Base-by-base conservation (phyloP, 2,329 filamentous ascomycete genomes). In the Monilinia fructigena region DNA sequence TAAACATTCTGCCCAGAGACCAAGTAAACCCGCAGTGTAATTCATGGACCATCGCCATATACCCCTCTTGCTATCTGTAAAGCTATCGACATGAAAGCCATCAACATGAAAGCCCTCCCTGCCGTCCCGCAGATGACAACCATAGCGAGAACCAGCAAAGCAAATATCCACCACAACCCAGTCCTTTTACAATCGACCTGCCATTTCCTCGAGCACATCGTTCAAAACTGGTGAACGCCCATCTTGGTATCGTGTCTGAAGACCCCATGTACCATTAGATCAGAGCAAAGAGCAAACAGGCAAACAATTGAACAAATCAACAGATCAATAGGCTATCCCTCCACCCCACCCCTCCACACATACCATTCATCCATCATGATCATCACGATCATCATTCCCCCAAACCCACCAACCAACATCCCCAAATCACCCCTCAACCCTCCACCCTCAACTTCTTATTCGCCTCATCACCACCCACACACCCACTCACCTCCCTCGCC, bases 381-480 rank as follows among this genome's bases (percentile, higher is more conserved):
- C 28, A 28, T 28, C 28, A 28, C 23, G 23, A 23, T 23, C 23
- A 23, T 23, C 23, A 23, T 23, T 2, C 28, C 28, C 28, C 28
- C 28, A 28, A 28, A 28, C 28, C 28, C 23, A 23, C 23, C 23
- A 23, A 23, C 23, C 23, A 23, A 23, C 23, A 23, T 23, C 23
- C 23, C 23, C 28, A 35, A 35, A 35, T 35, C 53, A 62, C 28
- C 23, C 10, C 16, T 54, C 47, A 23, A 14, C 38, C 59, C 16
- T 54, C 47, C 16, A 14, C 38, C 59, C 42, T 63, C 1, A 5
- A 28, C 20, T 55, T 63, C 50, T 63, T 63, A n/a, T 55, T 63
- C 1, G 18, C 16, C 10, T 55, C 60, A 12, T 42, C 60, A 11
- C 18, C 47, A 2, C 42, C 14, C 35, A 20, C 4, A n/a, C 23